phyloP scores from a whole-genome alignment of 805 yeast species.

The Barnettozyma siamensis region DNA sequence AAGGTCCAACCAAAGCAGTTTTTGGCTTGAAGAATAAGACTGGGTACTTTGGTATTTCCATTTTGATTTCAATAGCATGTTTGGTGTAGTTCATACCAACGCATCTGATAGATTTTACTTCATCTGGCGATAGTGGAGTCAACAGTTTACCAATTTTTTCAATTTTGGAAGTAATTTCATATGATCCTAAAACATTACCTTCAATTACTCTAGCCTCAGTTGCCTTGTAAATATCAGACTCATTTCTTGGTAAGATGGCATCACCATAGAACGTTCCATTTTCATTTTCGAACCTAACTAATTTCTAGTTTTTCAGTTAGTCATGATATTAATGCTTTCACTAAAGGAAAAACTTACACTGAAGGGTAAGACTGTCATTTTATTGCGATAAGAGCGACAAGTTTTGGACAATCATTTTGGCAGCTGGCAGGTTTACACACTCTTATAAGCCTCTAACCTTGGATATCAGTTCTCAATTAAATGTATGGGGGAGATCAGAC shows the following conservation, averaged over 20 bases:
- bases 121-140: conserved; percentile 34
- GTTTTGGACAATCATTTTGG: too few relatives aligned
- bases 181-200: conserved; percentile 40
- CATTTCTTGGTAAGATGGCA: conserved; percentile 27
- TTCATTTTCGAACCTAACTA: neutral
- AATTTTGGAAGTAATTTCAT: conserved; percentile 31
- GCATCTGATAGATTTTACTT: conserved; percentile 37
- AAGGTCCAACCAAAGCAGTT: conserved; percentile 39
- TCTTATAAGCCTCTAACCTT: neutral
- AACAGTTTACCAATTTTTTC: conserved; percentile 31
- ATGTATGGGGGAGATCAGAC: too few relatives aligned
- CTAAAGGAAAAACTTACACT: too few relatives aligned
- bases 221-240: conserved; percentile 27
- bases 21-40: conserved; percentile 46
- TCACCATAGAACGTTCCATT: conserved; percentile 1
- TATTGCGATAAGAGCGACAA: too few relatives aligned
- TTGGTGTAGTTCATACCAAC: conserved; percentile 48
- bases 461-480: neutral
- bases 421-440: too few relatives aligned
- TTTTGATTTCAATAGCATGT: conserved; percentile 35
- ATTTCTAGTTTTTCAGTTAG: neutral
- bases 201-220: conserved; percentile 34
- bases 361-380: too few relatives aligned
- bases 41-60: conserved; percentile 42
- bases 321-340: too few relatives aligned